Evolutionary conservation across 176 grass and related monocot genomes (phyloP).

Genomic region (Themeda triandra): DNA sequence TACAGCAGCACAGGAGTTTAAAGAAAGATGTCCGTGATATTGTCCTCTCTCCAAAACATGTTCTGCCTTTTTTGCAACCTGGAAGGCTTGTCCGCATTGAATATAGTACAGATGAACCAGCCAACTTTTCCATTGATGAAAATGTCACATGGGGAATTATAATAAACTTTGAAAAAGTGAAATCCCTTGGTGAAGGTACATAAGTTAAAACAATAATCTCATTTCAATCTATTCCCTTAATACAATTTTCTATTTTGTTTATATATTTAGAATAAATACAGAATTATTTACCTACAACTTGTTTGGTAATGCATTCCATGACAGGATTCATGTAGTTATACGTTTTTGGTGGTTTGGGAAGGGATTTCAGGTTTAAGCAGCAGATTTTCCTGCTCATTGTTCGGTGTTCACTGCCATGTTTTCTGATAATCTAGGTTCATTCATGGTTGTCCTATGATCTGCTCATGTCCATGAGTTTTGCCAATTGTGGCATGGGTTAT

Average conservation of each 20-base stretch:
- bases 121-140: conserved; percentile 49
- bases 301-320: conserved; percentile 10
- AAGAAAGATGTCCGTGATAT: conserved; percentile 78
- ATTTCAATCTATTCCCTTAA: not conserved
- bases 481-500: not conserved
- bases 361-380: conserved; percentile 1
- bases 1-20: conserved; percentile 75
- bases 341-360: not conserved
- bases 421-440: not conserved
- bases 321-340: not conserved
- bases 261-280: not conserved
- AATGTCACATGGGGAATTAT: conserved; percentile 67
- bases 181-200: conserved; percentile 70
- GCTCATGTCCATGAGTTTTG: conserved; percentile 15
- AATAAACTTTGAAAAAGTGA: conserved; percentile 87
- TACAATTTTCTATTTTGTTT: conserved; percentile 1
- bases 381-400: not conserved
- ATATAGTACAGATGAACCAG: conserved; percentile 45
- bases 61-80: conserved; percentile 87
- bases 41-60: conserved; percentile 79
- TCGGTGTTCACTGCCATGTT: not conserved
- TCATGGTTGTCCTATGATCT: conserved; percentile 1
- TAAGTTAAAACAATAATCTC: not conserved
- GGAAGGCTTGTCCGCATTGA: conserved; percentile 70
- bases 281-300: not conserved